Evolutionary conservation across 306 rosid species (phyloP), one percentile per base, ranked within the genome.

Genomic region (Fagus sylvatica): DNA sequence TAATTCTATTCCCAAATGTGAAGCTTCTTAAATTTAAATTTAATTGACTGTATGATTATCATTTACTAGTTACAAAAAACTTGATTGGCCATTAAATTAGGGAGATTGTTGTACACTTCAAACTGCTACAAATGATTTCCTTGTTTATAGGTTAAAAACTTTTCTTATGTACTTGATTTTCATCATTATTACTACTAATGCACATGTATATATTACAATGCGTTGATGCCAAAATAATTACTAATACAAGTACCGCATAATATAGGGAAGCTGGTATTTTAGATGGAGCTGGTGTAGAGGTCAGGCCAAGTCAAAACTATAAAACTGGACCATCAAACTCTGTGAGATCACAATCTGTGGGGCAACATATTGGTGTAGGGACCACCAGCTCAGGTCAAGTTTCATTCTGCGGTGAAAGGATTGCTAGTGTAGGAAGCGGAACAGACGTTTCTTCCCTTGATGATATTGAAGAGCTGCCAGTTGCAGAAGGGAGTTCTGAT

Each of bases 221-320:
- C 53, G 54, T 46, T 53, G 11, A 17, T 40, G 7, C 32, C 28
- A 7, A 37, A 5, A 65, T 16, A 12, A 13, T 39, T 40, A 74
- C 85, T 90, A 77, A 89, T 75, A 57, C 74, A 64, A 82, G 32
- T 76, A 59, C 55, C 39, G 36, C 76, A 49, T 33, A 33, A 62
- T 60, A 36, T 73, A 90, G 96, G 95, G 83, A 78, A 70, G n/a
- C n/a, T n/a, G 59, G 81, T 32, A 72, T 12, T 66, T 79, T 77
- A 65, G 78, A 82, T 74, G 84, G 59, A 68, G 65, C 85, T 53
- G 80, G 76, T 64, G 84, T 74, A 62, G 92, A 73, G 69, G 71
- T 64, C 88, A 71, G 66, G 72, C 79, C 76, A 69, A 77, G 71
- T 62, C 77, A 78, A 74, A 82, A 62, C 77, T 42, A 81, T 22